Evolutionary conservation across 1,284 basidiomycete genomes (phyloP), one percentile per base, ranked within the genome.

Genomic region (Irpex rosettiformis): DNA sequence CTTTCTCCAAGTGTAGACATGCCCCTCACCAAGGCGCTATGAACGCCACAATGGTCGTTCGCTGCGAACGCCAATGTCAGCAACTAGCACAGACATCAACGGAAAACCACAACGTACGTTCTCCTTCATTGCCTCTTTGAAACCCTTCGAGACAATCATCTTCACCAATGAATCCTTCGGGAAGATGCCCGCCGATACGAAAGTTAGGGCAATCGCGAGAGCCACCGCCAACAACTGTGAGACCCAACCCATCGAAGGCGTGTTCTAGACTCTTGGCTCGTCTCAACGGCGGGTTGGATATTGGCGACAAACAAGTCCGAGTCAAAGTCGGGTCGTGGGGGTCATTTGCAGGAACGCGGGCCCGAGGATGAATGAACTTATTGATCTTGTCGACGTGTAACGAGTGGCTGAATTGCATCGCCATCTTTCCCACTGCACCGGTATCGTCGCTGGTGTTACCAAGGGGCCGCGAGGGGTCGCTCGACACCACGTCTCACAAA

Each of bases 11-110:
- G 16, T 6, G 33, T 16, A 49, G 25, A 71, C 89, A 72, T 71
- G 93, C 92, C 62, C 90, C 91, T 67, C 91, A 93, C 91, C 93
- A 95, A 5, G 92, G 90, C 25, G 93, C 93, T 6, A 94, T 89
- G 67, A 94, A 95, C 1, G 93, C 93, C n/a, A 94, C 85, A 66
- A 94, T 70, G 52, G 80, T 85, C 29, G 90, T 89, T 73, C 82
- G 76, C 90, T 92, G 64, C 42, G 43, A 42, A 40, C 24, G 58
- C 33, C 25, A 58, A 27, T 60, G 33, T 51, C 55, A 29, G 55
- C 58, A 25, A n/a, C 48, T 22, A 25, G n/a, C 42, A 52, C 22
- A n/a, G 27, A 33, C 40, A 6, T 6, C 22, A 42, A 28, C 29
- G 25, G 56, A 37, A 40, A 6, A 25, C 13, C 42, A 27, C 57